Conservation (phyloP, 2,329 filamentous ascomycete species). For the Sphaceloma murrayae region DNA sequence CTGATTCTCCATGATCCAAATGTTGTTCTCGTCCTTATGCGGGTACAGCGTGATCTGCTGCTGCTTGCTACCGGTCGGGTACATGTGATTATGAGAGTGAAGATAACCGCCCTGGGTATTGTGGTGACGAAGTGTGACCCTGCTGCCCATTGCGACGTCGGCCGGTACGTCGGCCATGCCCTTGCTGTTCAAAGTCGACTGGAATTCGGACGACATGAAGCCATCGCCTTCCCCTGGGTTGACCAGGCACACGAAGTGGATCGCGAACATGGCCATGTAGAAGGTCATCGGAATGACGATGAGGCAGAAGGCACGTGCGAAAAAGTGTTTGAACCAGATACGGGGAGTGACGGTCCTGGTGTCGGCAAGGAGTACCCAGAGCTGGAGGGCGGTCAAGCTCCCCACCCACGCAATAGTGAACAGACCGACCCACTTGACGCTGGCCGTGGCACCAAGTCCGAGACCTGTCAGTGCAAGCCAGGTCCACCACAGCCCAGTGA, state of each 20-base stretch:
- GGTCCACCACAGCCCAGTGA: conserved; percentile 92
- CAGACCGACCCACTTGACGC: conserved; percentile 97
- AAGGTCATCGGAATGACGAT: conserved; percentile 81
- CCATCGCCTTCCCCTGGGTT: conserved; percentile 97
- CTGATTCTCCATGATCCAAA: conserved; percentile 91
- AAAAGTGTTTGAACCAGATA: conserved; percentile 86
- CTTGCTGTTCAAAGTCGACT: conserved; percentile 93
- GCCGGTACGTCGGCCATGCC: conserved; percentile 90
- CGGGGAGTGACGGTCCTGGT: conserved; percentile 80
- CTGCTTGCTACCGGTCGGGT: conserved; percentile 93
- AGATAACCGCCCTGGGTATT: conserved; percentile 98
- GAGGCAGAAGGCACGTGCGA: conserved; percentile 81
- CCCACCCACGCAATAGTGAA: conserved; percentile 99
- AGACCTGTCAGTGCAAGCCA: conserved; percentile 84
- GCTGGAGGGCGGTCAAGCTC: conserved; percentile 75
- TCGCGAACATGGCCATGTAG: conserved; percentile 94
- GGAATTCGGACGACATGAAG: conserved; percentile 99
- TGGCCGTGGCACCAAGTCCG: conserved; percentile 78
- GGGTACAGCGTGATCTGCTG: conserved; percentile 97
- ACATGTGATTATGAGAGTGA: conserved; percentile 96
- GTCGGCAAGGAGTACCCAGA: conserved; percentile 92
- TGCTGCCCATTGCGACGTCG: conserved; percentile 81
- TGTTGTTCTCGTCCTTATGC: conserved; percentile 97
- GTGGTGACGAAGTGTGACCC: conserved; percentile 77
- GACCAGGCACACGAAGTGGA: conserved; percentile 85